These are phyloP conservation scores for Papiliotrema flavescens DNA, from an alignment of 1,284 basidiomycete species.

Conservation along the genomic window DNA sequence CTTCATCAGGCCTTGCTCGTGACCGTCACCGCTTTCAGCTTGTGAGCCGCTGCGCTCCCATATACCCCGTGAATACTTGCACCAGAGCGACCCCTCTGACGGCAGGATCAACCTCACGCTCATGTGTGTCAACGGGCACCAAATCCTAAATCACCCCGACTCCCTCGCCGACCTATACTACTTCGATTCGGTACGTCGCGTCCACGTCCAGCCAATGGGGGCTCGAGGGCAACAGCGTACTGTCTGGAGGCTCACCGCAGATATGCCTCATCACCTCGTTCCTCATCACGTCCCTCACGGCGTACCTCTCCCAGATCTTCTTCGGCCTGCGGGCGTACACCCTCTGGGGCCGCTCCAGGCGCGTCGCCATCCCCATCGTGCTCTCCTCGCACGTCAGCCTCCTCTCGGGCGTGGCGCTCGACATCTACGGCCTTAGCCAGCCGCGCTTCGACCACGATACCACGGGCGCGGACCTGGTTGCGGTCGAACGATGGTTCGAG, in stretches of 20 bases:
- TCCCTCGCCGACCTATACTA: constrained; percentile 4
- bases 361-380: neutral
- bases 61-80: too few relatives aligned
- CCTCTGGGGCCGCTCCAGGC: neutral
- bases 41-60: too few relatives aligned
- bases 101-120: too few relatives aligned
- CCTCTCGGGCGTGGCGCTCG: neutral
- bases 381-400: neutral
- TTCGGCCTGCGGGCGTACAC: constrained; percentile 4
- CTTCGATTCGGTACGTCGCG: constrained; percentile 1
- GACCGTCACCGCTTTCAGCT: too few relatives aligned
- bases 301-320: constrained; percentile 2
- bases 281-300: neutral
- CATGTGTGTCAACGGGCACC: too few relatives aligned
- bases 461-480: too few relatives aligned
- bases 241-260: too few relatives aligned
- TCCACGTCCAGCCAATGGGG: neutral
- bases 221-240: too few relatives aligned
- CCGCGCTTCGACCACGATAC: neutral
- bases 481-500: too few relatives aligned
- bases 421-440: constrained; percentile 4
- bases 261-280: neutral
- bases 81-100: too few relatives aligned
- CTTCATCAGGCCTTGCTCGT: too few relatives aligned
- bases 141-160: neutral